Evolutionary conservation across 139 green algal genomes (phyloP).

Genomic region (Zygnema circumcarinatum): DNA sequence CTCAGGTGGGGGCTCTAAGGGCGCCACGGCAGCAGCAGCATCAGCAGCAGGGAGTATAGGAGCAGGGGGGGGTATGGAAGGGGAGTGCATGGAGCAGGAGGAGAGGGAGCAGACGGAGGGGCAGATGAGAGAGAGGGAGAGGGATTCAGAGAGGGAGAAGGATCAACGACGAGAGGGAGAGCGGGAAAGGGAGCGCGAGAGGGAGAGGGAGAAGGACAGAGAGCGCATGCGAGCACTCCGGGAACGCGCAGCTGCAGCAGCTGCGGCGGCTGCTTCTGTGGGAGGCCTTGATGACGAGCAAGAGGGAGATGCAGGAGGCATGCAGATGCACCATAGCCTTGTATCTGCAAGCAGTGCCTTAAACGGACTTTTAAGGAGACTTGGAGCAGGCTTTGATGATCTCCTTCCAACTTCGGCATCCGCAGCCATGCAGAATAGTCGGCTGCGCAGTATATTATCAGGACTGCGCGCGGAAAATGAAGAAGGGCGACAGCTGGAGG

Average conservation of each 20-base stretch:
- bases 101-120: too few species aligned
- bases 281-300: conserved; percentile 27
- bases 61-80: background rate
- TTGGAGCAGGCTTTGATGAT: conserved; percentile 86
- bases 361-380: conserved; percentile 82
- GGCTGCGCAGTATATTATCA: conserved; percentile 76
- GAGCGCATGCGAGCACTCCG: conserved; percentile 22
- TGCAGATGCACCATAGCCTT: background rate
- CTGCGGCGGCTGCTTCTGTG: background rate
- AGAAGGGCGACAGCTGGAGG: conserved; percentile 77
- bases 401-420: conserved; percentile 70
- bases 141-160: conserved; percentile 10
- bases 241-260: conserved; percentile 31
- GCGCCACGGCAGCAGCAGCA: background rate
- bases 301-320: background rate
- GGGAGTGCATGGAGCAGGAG: conserved; percentile 15
- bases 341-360: conserved; percentile 66
- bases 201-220: conserved; percentile 56
- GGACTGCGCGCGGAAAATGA: conserved; percentile 80
- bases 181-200: conserved; percentile 27
- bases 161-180: background rate
- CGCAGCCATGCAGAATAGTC: conserved; percentile 11
- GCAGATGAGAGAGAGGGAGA: background rate
- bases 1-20: background rate
- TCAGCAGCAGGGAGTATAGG: background rate